Percentiles rank a stretch among this genome's conserved stretches.
Conservation (phyloP, 345 rosid species). For the Rhizophora apiculata region DNA sequence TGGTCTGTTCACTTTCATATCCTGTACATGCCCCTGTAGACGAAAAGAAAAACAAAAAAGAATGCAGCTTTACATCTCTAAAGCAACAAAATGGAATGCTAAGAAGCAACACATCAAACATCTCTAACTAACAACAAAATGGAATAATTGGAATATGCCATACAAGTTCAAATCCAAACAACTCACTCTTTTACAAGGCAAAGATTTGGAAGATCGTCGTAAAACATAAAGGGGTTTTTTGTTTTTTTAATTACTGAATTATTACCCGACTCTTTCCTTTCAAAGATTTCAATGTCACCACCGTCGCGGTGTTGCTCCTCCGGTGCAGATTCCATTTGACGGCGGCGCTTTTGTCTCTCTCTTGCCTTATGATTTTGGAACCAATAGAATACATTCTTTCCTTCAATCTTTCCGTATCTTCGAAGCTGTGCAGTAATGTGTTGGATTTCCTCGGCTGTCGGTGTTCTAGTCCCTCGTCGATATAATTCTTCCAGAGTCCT, state of each 20-base stretch:
- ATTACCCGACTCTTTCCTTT: conserved; percentile 55
- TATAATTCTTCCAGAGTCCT: conserved; percentile 81
- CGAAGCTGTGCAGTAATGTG: conserved; percentile 82
- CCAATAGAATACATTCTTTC: conserved; percentile 97
- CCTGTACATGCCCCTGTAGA: conserved; percentile 43
- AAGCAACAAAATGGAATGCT: conserved; percentile 26
- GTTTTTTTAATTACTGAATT: background rate
- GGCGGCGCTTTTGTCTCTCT: conserved; percentile 77
- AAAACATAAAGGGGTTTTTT: background rate
- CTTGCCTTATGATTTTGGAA: conserved; percentile 98
- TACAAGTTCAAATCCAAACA: conserved; percentile 14
- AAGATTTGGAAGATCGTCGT: background rate
- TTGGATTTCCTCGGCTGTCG: conserved; percentile 87
- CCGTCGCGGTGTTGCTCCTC: conserved; percentile 17
- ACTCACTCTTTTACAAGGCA: background rate
- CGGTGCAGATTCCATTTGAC: conserved; percentile 62
- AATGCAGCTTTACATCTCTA: conserved; percentile 35
- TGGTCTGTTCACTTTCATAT: conserved; percentile 65
- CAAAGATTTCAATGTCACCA: conserved; percentile 34
- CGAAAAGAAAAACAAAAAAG: conserved; percentile 38
- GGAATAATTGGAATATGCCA: conserved; percentile 10
- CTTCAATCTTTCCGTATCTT: conserved; percentile 89
- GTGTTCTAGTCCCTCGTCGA: conserved; percentile 79
- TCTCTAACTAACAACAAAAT: conserved; percentile 19
- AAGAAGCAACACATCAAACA: conserved; percentile 8